phyloP scores from a whole-genome alignment of 169 alveolate species.

The Plasmodium malariae region DNA sequence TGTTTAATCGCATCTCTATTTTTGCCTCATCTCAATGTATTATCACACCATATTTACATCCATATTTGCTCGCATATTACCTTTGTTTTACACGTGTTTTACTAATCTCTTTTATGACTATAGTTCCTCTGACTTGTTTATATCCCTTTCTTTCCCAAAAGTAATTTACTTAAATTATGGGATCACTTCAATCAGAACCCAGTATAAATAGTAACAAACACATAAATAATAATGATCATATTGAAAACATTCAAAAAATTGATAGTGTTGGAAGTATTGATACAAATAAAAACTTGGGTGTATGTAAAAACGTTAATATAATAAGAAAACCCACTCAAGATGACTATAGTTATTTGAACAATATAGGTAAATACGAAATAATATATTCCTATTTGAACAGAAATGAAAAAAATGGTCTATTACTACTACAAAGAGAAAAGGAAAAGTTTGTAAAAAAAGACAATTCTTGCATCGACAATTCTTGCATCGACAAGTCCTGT shows the following conservation, averaged over 20 bases:
- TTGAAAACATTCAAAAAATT: not conserved
- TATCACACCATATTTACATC: no score
- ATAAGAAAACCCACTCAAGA: no score
- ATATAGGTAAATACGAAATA: not conserved
- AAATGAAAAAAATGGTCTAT: conserved; percentile 10
- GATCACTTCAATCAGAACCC: not conserved
- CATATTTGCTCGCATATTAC: no score
- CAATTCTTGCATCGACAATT: no score
- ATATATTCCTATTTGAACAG: not conserved
- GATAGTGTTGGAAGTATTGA: not conserved
- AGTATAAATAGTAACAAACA: not conserved
- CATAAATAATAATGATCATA: not conserved
- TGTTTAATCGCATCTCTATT: no score
- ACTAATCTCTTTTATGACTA: not conserved
- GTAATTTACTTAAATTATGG: not conserved
- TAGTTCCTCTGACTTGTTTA: not conserved
- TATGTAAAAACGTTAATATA: no score
- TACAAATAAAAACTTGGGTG: no score
- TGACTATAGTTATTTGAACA: no score
- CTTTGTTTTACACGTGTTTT: no score
- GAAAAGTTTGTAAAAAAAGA: not conserved
- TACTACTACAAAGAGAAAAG: no score
- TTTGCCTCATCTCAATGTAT: no score
- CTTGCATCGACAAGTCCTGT: no score
- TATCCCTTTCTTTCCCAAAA: not conserved